These are phyloP conservation scores for Aspergillus homomorphus DNA, from an alignment of 495 filamentous ascomycete species.

Conservation along the genomic window DNA sequence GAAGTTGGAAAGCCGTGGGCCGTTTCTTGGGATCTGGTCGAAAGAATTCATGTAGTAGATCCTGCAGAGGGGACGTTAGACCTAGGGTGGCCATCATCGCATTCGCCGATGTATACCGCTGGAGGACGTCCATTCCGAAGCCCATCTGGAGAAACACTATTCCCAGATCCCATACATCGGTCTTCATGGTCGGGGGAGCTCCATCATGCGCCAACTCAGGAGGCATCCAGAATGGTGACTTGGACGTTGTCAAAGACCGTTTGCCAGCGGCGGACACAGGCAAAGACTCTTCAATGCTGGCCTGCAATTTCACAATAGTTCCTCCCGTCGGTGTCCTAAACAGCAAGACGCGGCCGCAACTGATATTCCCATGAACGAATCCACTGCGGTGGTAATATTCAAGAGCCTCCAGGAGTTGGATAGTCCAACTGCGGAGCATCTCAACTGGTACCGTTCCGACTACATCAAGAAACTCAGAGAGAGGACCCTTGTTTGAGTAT, in stretches of 20 bases:
- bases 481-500: constrained; percentile 74
- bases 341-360: constrained; percentile 73
- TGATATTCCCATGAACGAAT: constrained; percentile 74
- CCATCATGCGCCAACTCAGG: constrained; percentile 68
- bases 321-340: constrained; percentile 36
- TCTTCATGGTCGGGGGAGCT: constrained; percentile 66
- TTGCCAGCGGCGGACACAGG: constrained; percentile 27
- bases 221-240: constrained; percentile 78
- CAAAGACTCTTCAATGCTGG: constrained; percentile 41
- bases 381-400: constrained; percentile 82
- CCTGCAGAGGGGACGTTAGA: constrained; percentile 70
- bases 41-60: constrained; percentile 80
- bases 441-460: constrained; percentile 67
- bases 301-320: constrained; percentile 45
- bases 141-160: constrained; percentile 89
- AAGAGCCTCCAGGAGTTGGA: constrained; percentile 84
- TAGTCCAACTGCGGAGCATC: constrained; percentile 78
- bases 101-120: constrained; percentile 74
- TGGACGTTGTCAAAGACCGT: constrained; percentile 55
- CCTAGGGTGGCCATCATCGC: constrained; percentile 60
- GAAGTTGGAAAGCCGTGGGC: constrained; percentile 83
- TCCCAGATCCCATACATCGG: constrained; percentile 93
- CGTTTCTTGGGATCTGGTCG: constrained; percentile 77
- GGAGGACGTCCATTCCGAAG: constrained; percentile 74
- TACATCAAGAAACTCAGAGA: constrained; percentile 76